Evolutionary conservation across 345 rosid species (phyloP), one percentile per base, ranked within the genome.

Genomic region (Isatis tinctoria): DNA sequence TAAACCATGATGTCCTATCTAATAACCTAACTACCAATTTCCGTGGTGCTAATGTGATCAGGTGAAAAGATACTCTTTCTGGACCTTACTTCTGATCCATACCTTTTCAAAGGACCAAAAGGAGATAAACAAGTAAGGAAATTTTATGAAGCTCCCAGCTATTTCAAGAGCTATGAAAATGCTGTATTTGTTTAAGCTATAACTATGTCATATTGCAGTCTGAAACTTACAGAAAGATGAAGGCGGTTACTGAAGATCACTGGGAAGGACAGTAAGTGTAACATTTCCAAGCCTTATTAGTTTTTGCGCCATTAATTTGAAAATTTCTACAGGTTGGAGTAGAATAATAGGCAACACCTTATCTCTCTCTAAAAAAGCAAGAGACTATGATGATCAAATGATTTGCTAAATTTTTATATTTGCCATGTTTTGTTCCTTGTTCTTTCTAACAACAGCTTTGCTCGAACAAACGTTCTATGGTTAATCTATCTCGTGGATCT

Each of bases 181-280:
- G n/a, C 1, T 18, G 16, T 33, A 43, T 72, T 22, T 51, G 35
- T 67, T 65, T 28, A 73, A 53, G 58, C 52, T 53, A 62, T 72
- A 20, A 48, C 36, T 69, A 61, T 10, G 47, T 47, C 13, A 27
- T 70, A 33, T 54, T 86, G 78, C 89, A 95, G 97, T 81, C 95
- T 1, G 99, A 95, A 74, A 95, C 99, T 36, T 95, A 92, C 79
- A 70, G 98, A 62, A 92, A 82, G 71, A 92, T 95, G 98, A 87
- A 82, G 81, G 83, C 84, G 26, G 87, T 82, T 58, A 85, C 98
- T 2, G 74, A 83, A 48, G 98, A 90, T 85, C 79, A 43, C 70
- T 95, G 99, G 99, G 92, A 92, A 81, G 97, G 88, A 80, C 89
- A 97, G 96, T 95, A 86, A 54, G 39, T 3, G 2, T 39, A 41